Percentiles rank a stretch among this genome's conserved stretches.
phyloP scores from a whole-genome alignment of 2,329 filamentous ascomycete species.

The Albophoma yamanashiensis region DNA sequence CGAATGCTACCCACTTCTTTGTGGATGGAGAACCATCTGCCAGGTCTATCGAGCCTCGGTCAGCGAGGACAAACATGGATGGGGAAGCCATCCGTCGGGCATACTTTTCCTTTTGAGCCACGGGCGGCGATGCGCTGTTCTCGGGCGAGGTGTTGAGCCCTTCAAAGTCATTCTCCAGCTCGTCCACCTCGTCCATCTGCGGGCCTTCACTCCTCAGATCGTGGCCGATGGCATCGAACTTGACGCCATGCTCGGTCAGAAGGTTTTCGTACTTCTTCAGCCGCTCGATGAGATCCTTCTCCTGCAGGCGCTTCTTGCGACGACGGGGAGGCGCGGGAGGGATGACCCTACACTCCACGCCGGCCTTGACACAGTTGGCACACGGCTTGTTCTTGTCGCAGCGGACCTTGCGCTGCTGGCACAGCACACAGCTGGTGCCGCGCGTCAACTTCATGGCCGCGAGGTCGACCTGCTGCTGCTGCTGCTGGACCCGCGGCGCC shows the following conservation, averaged over 20 bases:
- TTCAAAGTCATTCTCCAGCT: slow-evolving; percentile 45
- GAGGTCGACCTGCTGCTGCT: slow-evolving; percentile 22
- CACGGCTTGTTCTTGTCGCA: slow-evolving; percentile 67
- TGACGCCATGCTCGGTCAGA: slow-evolving; percentile 53
- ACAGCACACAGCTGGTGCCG: slow-evolving; percentile 57
- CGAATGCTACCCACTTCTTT: slow-evolving; percentile 31
- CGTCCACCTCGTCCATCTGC: slow-evolving; percentile 39
- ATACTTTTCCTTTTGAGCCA: slow-evolving; percentile 10
- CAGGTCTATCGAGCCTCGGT: slow-evolving; percentile 1
- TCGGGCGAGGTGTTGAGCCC: slow-evolving; percentile 42
- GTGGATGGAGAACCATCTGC: slow-evolving; percentile 37
- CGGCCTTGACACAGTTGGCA: slow-evolving; percentile 53
- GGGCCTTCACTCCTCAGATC: slow-evolving; percentile 22
- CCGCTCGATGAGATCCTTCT: slow-evolving; percentile 60
- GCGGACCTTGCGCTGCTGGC: slow-evolving; percentile 66
- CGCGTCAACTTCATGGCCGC: slow-evolving; percentile 44
- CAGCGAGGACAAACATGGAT: not conserved
- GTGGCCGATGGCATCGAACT: slow-evolving; percentile 57
- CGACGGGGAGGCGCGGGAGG: slow-evolving; percentile 46
- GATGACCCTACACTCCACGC: slow-evolving; percentile 49
- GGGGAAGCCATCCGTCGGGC: not conserved
- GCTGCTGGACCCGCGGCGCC: slow-evolving; percentile 7
- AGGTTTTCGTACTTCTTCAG: slow-evolving; percentile 58
- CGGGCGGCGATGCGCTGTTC: slow-evolving; percentile 24
- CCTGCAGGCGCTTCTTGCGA: slow-evolving; percentile 54